These are phyloP conservation scores for Piper longum DNA, from an alignment of 164 flowering plant species.

Conservation along the genomic window DNA sequence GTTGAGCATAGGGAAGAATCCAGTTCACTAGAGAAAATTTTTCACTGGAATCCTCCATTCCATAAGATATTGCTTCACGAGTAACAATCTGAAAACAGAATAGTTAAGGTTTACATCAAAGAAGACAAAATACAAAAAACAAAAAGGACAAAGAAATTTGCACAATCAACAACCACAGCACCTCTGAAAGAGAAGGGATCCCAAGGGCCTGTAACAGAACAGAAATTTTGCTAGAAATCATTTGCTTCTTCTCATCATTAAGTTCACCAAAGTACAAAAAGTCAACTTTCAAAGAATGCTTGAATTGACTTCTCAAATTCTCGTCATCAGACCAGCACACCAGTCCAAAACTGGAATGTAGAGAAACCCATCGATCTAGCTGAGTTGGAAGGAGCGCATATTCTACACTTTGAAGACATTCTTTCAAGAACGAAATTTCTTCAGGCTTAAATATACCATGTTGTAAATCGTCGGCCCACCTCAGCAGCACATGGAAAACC, in stretches of 20 bases:
- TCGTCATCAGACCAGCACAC: slow-evolving; percentile 88
- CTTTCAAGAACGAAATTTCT: slow-evolving; percentile 46
- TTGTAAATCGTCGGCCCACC: slow-evolving; percentile 60
- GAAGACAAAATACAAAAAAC: neutral
- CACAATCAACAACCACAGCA: slow-evolving; percentile 11
- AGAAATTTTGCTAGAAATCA: slow-evolving; percentile 27
- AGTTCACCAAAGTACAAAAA: slow-evolving; percentile 58
- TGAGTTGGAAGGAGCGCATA: slow-evolving; percentile 57
- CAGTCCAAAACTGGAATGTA: slow-evolving; percentile 65
- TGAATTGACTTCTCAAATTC: slow-evolving; percentile 48
- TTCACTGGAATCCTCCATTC: slow-evolving; percentile 26
- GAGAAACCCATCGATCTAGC: slow-evolving; percentile 82
- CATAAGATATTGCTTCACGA: slow-evolving; percentile 67
- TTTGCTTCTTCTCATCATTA: slow-evolving; percentile 25
- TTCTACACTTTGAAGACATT: slow-evolving; percentile 35
- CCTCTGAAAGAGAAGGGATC: slow-evolving; percentile 79
- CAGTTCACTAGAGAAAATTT: slow-evolving; percentile 53
- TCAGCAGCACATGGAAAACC: slow-evolving; percentile 57
- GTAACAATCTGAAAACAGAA: slow-evolving; percentile 41
- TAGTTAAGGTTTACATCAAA: neutral
- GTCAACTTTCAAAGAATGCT: slow-evolving; percentile 35
- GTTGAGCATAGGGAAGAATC: slow-evolving; percentile 93
- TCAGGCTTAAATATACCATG: slow-evolving; percentile 37
- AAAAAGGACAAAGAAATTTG: neutral
- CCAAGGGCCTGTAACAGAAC: slow-evolving; percentile 41